These are phyloP conservation scores for Glomus cerebriforme DNA, from an alignment of 192 early-diverging fungal species.

Conservation along the genomic window DNA sequence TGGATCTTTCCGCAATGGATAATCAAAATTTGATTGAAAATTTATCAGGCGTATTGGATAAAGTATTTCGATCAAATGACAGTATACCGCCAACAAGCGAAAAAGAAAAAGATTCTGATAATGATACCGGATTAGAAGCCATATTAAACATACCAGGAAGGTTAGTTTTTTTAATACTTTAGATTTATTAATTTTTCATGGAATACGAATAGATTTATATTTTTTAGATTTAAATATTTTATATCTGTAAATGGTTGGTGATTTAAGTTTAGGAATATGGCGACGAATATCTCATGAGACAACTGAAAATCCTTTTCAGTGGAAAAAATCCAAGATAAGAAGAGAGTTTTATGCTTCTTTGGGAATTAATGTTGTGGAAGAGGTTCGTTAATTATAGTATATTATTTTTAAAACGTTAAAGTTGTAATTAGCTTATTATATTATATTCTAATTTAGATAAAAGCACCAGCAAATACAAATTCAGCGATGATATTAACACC, in stretches of 20 bases:
- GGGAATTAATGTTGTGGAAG: constrained; percentile 39
- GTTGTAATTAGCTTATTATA: not conserved
- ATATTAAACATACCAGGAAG: not conserved
- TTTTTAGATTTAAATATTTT: not conserved
- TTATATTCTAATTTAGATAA: not conserved
- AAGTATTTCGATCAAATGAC: not conserved
- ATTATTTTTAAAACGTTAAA: no score
- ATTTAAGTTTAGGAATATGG: constrained; percentile 24
- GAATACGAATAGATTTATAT: not conserved
- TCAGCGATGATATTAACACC: not conserved
- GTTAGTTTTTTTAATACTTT: not conserved
- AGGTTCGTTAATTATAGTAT: constrained; percentile 5
- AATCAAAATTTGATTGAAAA: not conserved
- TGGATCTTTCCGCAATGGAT: not conserved
- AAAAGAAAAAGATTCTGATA: not conserved
- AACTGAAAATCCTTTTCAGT: constrained; percentile 42
- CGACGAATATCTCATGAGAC: constrained; percentile 13
- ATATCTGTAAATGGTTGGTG: not conserved
- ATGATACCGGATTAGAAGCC: not conserved
- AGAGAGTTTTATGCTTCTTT: constrained; percentile 43
- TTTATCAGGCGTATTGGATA: not conserved
- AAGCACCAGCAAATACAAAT: not conserved
- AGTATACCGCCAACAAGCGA: not conserved
- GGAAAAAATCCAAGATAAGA: constrained; percentile 44
- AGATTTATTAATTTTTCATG: not conserved